Conservation (phyloP, 495 filamentous ascomycete genomes). For the Annulohypoxylon moriforme region DNA sequence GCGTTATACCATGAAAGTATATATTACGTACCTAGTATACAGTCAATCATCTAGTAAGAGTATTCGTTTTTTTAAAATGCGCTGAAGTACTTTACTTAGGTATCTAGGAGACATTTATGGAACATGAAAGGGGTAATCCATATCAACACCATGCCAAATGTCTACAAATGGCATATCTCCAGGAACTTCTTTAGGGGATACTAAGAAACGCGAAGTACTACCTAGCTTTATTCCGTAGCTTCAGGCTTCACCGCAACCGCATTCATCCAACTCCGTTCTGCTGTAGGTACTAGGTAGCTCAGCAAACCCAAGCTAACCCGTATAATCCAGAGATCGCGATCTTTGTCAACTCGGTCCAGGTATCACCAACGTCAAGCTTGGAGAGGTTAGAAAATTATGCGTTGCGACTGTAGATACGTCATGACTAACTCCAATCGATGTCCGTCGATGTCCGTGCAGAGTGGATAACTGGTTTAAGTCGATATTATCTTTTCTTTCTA, state of each 20-base stretch:
- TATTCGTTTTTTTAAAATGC: neutral
- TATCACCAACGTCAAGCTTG: conserved; percentile 6
- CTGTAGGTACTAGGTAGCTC: neutral
- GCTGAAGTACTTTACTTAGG: neutral
- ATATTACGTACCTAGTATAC: neutral
- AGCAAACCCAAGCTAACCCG: neutral
- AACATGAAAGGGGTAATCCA: neutral
- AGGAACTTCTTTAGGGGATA: too few species aligned
- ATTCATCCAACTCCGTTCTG: neutral
- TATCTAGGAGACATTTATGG: neutral
- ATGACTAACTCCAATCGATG: conserved; percentile 10
- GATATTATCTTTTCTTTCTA: conserved; percentile 10
- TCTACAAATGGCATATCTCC: too few species aligned
- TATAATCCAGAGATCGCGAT: conserved; percentile 7
- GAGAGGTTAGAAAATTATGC: conserved; percentile 11
- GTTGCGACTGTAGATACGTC: conserved; percentile 28
- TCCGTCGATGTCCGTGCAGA: conserved; percentile 27
- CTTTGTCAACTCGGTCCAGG: neutral
- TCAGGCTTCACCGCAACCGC: conserved; percentile 15
- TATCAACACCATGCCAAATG: neutral
- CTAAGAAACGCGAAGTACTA: too few species aligned
- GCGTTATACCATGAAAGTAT: neutral
- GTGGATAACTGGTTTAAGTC: conserved; percentile 11
- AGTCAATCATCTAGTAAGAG: neutral
- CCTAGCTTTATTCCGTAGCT: neutral